These are phyloP conservation scores for Dittrichia graveolens DNA, from an alignment of 129 eudicot genomes.

Conservation along the genomic window DNA sequence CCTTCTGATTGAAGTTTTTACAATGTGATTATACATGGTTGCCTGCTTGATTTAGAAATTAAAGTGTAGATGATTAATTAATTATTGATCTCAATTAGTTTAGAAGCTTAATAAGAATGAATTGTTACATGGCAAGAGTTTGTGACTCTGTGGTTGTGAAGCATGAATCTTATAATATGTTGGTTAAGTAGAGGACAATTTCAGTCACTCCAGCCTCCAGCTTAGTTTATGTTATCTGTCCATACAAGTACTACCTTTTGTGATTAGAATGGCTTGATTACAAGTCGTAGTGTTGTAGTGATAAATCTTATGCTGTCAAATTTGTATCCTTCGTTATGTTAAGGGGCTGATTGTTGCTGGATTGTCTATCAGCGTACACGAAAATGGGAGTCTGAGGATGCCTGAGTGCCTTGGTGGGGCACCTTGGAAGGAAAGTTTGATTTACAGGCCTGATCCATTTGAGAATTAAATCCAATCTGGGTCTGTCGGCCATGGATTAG, in stretches of 20 bases:
- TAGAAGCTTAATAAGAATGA: slow-evolving; percentile 8
- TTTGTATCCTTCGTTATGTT: neutral
- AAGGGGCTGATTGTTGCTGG: too few species aligned
- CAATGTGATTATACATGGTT: neutral
- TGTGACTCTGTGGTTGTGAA: neutral
- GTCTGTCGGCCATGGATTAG: too few species aligned
- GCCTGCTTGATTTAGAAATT: neutral
- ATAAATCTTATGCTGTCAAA: neutral
- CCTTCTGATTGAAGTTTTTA: neutral
- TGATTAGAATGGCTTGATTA: neutral
- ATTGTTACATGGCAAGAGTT: neutral
- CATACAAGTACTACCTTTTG: neutral
- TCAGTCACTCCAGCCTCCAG: slow-evolving; percentile 4
- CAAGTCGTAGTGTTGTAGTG: neutral
- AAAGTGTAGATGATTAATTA: slow-evolving; percentile 2
- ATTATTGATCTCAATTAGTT: neutral
- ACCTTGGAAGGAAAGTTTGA: too few species aligned
- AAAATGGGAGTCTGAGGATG: too few species aligned
- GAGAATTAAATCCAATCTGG: too few species aligned
- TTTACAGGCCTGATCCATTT: too few species aligned
- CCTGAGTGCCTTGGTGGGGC: too few species aligned
- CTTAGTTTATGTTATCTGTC: neutral
- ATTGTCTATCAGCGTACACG: too few species aligned
- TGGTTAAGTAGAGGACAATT: slow-evolving; percentile 6
- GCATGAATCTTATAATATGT: neutral